A percentile compares a stretch with the other conserved stretches of the same genome.
Conservation (phyloP, 1,284 basidiomycete genomes). For the Cutaneotrichosporon spelunceum region DNA sequence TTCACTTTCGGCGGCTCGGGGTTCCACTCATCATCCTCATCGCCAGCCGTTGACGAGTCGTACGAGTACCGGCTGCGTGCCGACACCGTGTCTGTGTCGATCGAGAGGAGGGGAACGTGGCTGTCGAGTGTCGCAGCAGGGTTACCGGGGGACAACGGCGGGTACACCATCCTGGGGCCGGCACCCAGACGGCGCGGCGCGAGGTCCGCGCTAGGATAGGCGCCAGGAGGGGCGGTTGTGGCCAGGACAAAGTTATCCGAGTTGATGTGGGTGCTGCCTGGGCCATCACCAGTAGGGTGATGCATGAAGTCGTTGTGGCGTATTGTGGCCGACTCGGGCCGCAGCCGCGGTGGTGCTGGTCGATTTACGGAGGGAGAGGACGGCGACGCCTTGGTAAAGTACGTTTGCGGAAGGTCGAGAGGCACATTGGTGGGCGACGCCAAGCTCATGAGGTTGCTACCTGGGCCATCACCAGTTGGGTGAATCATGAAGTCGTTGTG, state of each 20-base stretch:
- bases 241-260: not conserved
- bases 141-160: not conserved
- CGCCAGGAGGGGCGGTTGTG: not conserved
- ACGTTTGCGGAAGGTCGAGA: not conserved
- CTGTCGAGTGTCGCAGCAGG: not conserved
- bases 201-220: not conserved
- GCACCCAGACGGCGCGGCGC: not conserved
- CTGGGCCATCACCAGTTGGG: not conserved
- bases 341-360: not conserved
- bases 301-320: not conserved
- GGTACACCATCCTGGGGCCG: not conserved
- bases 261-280: not conserved
- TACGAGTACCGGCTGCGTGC: not conserved
- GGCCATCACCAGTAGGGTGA: not conserved
- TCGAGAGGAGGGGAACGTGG: conserved; percentile 2
- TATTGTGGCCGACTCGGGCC: not conserved
- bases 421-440: not conserved
- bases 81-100: not conserved
- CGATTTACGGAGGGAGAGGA: not conserved
- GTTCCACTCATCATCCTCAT: not conserved
- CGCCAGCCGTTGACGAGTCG: not conserved
- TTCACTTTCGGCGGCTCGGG: not conserved
- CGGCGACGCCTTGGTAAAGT: not conserved
- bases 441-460: no score
- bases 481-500: not conserved